These are phyloP conservation scores for Penicillium paxilli DNA, from an alignment of 495 filamentous ascomycete species.

Conservation along the genomic window DNA sequence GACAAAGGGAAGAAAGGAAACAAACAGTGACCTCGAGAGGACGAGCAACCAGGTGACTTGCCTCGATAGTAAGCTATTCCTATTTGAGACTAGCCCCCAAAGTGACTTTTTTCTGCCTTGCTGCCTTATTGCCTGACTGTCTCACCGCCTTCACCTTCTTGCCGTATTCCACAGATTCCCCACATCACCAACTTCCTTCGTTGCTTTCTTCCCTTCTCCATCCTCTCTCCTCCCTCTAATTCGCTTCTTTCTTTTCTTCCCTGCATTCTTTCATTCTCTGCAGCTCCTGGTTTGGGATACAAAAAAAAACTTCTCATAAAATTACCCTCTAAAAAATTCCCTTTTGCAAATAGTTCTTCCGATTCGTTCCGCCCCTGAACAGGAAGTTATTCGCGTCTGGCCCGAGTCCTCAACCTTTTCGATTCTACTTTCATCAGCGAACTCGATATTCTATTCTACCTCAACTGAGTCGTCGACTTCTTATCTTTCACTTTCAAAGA, in stretches of 20 bases:
- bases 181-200: slow-evolving; percentile 25
- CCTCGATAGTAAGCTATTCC: slow-evolving; percentile 8
- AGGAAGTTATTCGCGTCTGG: slow-evolving; percentile 23
- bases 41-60: neutral
- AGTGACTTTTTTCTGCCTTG: neutral
- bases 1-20: neutral
- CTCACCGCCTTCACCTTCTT: neutral
- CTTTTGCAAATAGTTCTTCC: slow-evolving; percentile 25
- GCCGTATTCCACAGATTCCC: slow-evolving; percentile 25
- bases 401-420: slow-evolving; percentile 22
- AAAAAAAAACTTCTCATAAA: slow-evolving; percentile 19
- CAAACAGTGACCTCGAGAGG: neutral
- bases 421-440: neutral
- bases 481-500: neutral
- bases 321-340: slow-evolving; percentile 20
- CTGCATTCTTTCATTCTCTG: slow-evolving; percentile 38
- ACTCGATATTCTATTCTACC: slow-evolving; percentile 2
- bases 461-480: neutral
- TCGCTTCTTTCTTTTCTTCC: slow-evolving; percentile 33
- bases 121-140: slow-evolving; percentile 3
- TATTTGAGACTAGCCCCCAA: slow-evolving; percentile 1
- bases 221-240: slow-evolving; percentile 22
- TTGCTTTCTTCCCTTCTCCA: slow-evolving; percentile 22
- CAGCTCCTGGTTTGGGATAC: slow-evolving; percentile 27
- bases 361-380: slow-evolving; percentile 32